Evolutionary conservation across 2,329 filamentous ascomycete species (phyloP), one percentile per base, ranked within the genome.

Genomic region (Fusarium ramigenum): DNA sequence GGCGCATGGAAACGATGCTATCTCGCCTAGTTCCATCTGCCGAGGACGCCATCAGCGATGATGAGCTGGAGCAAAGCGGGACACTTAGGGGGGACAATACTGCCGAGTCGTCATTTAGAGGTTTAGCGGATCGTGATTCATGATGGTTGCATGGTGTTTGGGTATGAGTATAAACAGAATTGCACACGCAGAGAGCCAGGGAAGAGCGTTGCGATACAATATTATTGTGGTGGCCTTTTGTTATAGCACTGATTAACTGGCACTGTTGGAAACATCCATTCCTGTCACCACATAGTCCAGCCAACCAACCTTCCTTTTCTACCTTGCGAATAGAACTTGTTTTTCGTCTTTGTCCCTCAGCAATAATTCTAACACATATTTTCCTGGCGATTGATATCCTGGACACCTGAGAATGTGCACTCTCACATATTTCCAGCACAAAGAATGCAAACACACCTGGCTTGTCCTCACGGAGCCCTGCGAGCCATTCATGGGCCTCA

Each of bases 401-500:
- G 25, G 9, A 19, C 21, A 19, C 4, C 7, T 23, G 36, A 42
- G 70, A 5, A 89, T 89, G 87, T 89, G 87, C 78, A 72, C 75
- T 23, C 82, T 85, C n/a, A 83, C 80, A 32, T 85, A 86, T 78
- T 87, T 84, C 79, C 81, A 82, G 65, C 85, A 87, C 78, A 84
- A 83, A 56, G 74, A 72, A 66, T 90, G 88, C 83, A 80, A 81
- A 16, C 88, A 89, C 82, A 83, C 82, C 73, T 90, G 88, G 88
- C 82, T 86, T 46, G 77, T 84, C 67, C 82, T 90, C 75, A 79
- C 78, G 7, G 69, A 79, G 49, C 84, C 85, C 10, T 90, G 88
- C 80, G 82, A 75, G 8, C 85, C 86, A 0, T 84, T 84, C 18
- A 82, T 83, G 78, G 87, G 87, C 66, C 89, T 90, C 80, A 79